Evolutionary conservation across 495 filamentous ascomycete species (phyloP).

Genomic region (Penicillium lagena): DNA sequence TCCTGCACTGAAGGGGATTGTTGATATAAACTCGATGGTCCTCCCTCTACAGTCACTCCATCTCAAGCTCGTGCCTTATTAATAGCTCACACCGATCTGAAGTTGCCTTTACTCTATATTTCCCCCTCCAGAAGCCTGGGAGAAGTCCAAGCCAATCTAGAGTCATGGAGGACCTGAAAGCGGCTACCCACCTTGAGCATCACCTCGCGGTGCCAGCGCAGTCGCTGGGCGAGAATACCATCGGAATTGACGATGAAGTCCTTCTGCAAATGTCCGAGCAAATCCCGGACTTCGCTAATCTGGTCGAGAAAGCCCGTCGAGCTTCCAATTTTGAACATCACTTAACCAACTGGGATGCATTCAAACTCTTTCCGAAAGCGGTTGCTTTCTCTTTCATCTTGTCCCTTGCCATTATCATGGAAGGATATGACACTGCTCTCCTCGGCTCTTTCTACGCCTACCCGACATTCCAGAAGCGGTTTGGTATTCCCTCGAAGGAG

Average conservation of each 20-base stretch:
- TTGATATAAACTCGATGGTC: constrained; percentile 2
- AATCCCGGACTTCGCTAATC: constrained; percentile 6
- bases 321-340: constrained; percentile 18
- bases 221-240: constrained; percentile 4
- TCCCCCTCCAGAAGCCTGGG: too few relatives aligned
- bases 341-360: constrained; percentile 28
- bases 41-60: neutral
- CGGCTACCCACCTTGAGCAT: constrained; percentile 2
- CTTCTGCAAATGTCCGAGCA: constrained; percentile 10
- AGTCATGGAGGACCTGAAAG: constrained; percentile 4
- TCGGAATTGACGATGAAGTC: constrained; percentile 10
- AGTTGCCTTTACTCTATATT: too few relatives aligned
- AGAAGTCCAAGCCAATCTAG: neutral
- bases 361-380: constrained; percentile 46
- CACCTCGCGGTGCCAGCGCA: constrained; percentile 4
- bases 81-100: too few relatives aligned
- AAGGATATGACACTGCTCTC: constrained; percentile 43
- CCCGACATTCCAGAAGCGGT: constrained; percentile 54
- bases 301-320: constrained; percentile 6
- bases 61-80: neutral
- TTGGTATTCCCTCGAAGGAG: constrained; percentile 46
- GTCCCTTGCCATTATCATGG: constrained; percentile 44
- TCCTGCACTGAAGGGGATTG: neutral
- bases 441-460: constrained; percentile 39
- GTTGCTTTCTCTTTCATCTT: constrained; percentile 41